phyloP scores from a whole-genome alignment of 495 filamentous ascomycete species.

The Hypomontagnella monticulosa region DNA sequence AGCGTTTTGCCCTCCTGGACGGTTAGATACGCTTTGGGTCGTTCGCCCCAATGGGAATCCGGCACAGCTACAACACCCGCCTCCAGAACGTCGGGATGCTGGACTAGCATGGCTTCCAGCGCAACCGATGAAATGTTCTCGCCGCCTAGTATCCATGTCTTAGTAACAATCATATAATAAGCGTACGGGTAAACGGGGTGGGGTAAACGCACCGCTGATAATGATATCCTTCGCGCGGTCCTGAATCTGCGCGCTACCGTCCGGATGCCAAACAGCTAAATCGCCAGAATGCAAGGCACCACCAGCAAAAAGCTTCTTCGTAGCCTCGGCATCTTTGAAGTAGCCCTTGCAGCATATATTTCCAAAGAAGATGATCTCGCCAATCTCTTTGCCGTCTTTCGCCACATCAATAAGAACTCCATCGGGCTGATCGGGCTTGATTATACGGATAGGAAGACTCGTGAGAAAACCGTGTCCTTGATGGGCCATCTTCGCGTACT shows the following conservation, averaged over 20 bases:
- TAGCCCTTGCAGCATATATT: conserved; percentile 95
- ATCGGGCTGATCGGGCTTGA: conserved; percentile 78
- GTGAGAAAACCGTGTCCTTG: conserved; percentile 92
- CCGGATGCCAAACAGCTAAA: conserved; percentile 88
- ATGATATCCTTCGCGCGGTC: conserved; percentile 98
- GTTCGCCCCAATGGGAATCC: conserved; percentile 93
- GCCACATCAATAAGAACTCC: conserved; percentile 77
- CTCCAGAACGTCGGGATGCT: conserved; percentile 89
- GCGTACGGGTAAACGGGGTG: background rate
- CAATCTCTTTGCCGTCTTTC: conserved; percentile 86
- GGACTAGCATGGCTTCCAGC: conserved; percentile 89
- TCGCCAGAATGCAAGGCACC: conserved; percentile 91
- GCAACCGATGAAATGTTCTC: conserved; percentile 97
- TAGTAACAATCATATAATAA: background rate
- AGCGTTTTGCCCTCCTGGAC: conserved; percentile 70
- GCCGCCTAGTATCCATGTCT: conserved; percentile 69
- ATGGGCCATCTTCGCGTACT: conserved; percentile 85
- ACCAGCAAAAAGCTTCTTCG: conserved; percentile 85
- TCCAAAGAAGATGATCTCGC: conserved; percentile 88
- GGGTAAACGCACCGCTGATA: conserved; percentile 77
- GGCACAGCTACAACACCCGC: conserved; percentile 89
- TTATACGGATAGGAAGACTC: conserved; percentile 79
- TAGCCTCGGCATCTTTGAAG: conserved; percentile 89
- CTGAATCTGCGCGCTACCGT: conserved; percentile 89
- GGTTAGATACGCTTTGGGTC: conserved; percentile 93